phyloP scores from a whole-genome alignment of 2,329 filamentous ascomycete genomes.

The Didymella glomerata region DNA sequence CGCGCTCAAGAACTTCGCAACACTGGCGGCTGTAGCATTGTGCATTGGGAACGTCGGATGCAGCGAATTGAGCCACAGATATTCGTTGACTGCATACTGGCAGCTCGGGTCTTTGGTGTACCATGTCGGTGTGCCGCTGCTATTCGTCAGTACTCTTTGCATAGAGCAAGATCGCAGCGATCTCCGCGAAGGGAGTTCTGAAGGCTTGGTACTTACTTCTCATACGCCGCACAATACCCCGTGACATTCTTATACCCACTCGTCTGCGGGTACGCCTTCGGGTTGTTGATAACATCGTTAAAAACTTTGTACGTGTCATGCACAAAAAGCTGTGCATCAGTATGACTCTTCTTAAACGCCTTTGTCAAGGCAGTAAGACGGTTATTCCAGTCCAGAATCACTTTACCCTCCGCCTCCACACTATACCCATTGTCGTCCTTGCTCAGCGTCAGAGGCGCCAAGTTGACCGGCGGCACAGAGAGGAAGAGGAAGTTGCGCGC shows the following conservation, averaged over 20 bases:
- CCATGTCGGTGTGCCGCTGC: conserved; percentile 50
- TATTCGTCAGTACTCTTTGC: conserved; percentile 1
- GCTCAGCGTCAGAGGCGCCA: conserved; percentile 58
- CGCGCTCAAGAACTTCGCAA: conserved; percentile 32
- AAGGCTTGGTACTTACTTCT: conserved; percentile 50
- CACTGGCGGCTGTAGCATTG: conserved; percentile 63
- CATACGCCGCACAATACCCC: conserved; percentile 63
- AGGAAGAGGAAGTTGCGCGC: conserved; percentile 61
- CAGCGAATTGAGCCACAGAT: conserved; percentile 70
- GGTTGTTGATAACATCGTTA: conserved; percentile 62
- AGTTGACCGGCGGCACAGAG: conserved; percentile 59
- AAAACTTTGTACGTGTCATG: conserved; percentile 65
- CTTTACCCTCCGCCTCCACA: conserved; percentile 50
- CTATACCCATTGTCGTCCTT: conserved; percentile 48
- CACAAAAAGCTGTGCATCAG: conserved; percentile 58
- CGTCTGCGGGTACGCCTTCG: conserved; percentile 60
- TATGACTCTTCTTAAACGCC: conserved; percentile 48
- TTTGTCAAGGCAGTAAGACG: conserved; percentile 45
- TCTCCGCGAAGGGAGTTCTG: too few species aligned
- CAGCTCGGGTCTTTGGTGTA: conserved; percentile 57
- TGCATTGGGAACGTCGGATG: conserved; percentile 72
- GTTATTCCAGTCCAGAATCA: conserved; percentile 62
- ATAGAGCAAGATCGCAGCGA: background rate
- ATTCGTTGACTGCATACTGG: conserved; percentile 65
- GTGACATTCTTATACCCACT: conserved; percentile 64